These are phyloP conservation scores for Entomortierella lignicola DNA, from an alignment of 192 early-diverging fungal genomes.

Conservation along the genomic window DNA sequence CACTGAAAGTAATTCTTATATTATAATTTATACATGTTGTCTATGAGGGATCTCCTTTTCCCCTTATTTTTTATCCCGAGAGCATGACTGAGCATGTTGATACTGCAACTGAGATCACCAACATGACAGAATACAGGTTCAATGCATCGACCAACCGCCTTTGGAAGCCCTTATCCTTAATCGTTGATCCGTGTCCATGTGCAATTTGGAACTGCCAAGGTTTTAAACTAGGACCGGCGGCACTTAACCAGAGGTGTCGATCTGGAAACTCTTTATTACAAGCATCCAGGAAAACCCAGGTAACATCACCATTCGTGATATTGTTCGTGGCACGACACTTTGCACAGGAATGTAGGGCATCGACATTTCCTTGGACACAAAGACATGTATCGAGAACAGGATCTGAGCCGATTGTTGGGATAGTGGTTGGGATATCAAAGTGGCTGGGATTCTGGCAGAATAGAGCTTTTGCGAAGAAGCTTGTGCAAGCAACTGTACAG, in stretches of 20 bases:
- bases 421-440: slow-evolving; percentile 34
- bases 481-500: slow-evolving; percentile 15
- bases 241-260: slow-evolving; percentile 13
- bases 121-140: slow-evolving; percentile 26
- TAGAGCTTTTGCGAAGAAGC: slow-evolving; percentile 13
- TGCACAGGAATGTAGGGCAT: slow-evolving; percentile 33
- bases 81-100: not conserved
- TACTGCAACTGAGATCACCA: slow-evolving; percentile 4
- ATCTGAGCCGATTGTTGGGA: slow-evolving; percentile 42
- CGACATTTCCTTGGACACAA: slow-evolving; percentile 33
- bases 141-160: slow-evolving; percentile 1
- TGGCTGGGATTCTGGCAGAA: slow-evolving; percentile 41
- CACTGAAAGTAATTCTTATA: too few species aligned
- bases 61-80: slow-evolving; percentile 20
- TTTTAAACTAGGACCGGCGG: not conserved
- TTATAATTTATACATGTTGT: too few species aligned
- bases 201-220: slow-evolving; percentile 1
- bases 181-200: not conserved
- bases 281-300: slow-evolving; percentile 33
- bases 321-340: slow-evolving; percentile 26
- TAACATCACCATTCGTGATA: slow-evolving; percentile 20
- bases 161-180: not conserved
- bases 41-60: too few species aligned
- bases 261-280: slow-evolving; percentile 31
- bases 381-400: slow-evolving; percentile 50